Percentiles rank a stretch among this genome's conserved stretches.
phyloP scores from a whole-genome alignment of 495 filamentous ascomycete genomes.

The Penicillium odoratum region DNA sequence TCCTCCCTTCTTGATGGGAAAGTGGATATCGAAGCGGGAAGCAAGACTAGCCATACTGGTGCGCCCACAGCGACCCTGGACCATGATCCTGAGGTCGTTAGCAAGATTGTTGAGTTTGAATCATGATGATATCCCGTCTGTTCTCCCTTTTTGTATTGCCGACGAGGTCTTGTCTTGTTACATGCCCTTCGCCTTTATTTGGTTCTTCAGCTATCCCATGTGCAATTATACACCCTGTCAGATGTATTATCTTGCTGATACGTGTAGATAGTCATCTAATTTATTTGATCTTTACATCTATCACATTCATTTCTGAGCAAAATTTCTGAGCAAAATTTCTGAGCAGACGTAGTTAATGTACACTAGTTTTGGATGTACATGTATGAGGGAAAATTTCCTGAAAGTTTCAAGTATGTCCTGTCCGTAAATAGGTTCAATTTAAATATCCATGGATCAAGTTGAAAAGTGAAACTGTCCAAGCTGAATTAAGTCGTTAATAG shows the following conservation, averaged over 20 bases:
- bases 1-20: constrained; percentile 32
- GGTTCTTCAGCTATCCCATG: constrained; percentile 7
- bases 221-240: constrained; percentile 17
- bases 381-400: neutral
- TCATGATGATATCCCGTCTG: constrained; percentile 28
- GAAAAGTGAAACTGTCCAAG: neutral
- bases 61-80: constrained; percentile 1
- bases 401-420: neutral
- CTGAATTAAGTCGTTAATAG: constrained; percentile 7
- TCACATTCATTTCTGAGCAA: neutral
- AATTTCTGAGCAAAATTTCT: neutral
- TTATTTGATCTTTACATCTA: neutral
- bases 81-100: constrained; percentile 33
- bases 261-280: constrained; percentile 4
- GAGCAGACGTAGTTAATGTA: too few species aligned
- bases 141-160: constrained; percentile 3
- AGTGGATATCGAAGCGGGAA: constrained; percentile 6
- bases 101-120: constrained; percentile 44
- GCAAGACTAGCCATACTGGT: constrained; percentile 10
- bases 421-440: neutral
- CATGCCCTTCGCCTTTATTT: constrained; percentile 6
- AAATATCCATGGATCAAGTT: neutral
- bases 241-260: constrained; percentile 1
- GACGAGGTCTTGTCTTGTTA: neutral
- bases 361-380: neutral